phyloP scores from a whole-genome alignment of 2,329 filamentous ascomycete genomes.

The Neofusicoccum kwambonambiense region DNA sequence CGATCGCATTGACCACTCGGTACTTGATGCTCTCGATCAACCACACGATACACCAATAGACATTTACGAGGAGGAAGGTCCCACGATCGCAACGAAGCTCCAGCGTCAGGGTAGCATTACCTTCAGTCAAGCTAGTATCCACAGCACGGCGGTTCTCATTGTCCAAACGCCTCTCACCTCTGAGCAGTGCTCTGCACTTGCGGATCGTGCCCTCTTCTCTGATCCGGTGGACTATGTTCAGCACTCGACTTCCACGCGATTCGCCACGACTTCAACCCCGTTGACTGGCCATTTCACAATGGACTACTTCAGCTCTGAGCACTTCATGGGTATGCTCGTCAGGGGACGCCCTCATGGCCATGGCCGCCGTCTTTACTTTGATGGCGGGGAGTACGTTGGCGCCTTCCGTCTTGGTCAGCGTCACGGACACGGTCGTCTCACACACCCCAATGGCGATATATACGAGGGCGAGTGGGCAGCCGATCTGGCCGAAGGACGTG shows the following conservation, averaged over 20 bases:
- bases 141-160: conserved; percentile 33
- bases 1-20: conserved; percentile 34
- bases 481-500: conserved; percentile 62
- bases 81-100: conserved; percentile 24
- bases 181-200: conserved; percentile 32
- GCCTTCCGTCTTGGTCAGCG: conserved; percentile 53
- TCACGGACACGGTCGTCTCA: conserved; percentile 58
- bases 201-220: conserved; percentile 34
- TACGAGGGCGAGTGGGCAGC: conserved; percentile 59
- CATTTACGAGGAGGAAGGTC: conserved; percentile 49
- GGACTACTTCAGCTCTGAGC: conserved; percentile 56
- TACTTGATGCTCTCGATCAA: conserved; percentile 30
- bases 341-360: conserved; percentile 52
- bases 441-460: conserved; percentile 64
- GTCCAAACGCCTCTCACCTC: conserved; percentile 26
- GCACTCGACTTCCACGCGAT: conserved; percentile 40
- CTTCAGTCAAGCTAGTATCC: conserved; percentile 27
- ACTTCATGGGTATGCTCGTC: conserved; percentile 54
- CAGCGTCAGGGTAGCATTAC: conserved; percentile 30
- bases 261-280: conserved; percentile 41
- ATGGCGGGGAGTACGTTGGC: conserved; percentile 57
- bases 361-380: conserved; percentile 53
- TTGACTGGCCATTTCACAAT: conserved; percentile 48
- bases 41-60: conserved; percentile 44
- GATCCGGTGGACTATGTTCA: conserved; percentile 44